A percentile compares a stretch with the other conserved stretches of the same genome.
Conservation (phyloP, 495 filamentous ascomycete species). For the Elasticomyces elasticus region DNA sequence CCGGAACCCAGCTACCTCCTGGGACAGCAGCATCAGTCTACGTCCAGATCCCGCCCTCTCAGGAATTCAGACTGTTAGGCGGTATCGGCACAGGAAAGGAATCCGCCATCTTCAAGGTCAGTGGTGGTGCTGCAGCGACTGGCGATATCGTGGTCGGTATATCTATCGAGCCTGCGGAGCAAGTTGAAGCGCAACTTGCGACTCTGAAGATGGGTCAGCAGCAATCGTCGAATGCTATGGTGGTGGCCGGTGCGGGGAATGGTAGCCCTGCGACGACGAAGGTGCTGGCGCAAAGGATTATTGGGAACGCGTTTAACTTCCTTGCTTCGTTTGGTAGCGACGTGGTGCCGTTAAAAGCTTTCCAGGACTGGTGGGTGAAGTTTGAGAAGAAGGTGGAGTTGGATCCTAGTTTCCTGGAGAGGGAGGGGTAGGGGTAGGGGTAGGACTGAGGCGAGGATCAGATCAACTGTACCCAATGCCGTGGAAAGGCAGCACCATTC, state of each 20-base stretch:
- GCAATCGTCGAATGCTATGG: slow-evolving; percentile 29
- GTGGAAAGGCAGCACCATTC: too few species aligned
- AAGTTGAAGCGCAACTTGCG: slow-evolving; percentile 58
- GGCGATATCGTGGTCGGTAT: slow-evolving; percentile 63
- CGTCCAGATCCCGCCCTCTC: slow-evolving; percentile 51
- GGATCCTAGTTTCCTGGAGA: slow-evolving; percentile 84
- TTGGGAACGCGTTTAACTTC: slow-evolving; percentile 96
- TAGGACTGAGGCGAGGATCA: too few species aligned
- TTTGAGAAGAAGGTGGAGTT: slow-evolving; percentile 81
- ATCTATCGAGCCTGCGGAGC: slow-evolving; percentile 63
- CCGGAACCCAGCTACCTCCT: slow-evolving; percentile 60
- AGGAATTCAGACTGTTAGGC: slow-evolving; percentile 69
- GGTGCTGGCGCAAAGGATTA: slow-evolving; percentile 80
- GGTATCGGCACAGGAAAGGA: slow-evolving; percentile 82
- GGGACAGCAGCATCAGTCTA: slow-evolving; percentile 83
- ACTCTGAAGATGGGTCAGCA: slow-evolving; percentile 40
- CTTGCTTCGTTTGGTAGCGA: slow-evolving; percentile 81
- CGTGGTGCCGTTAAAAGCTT: slow-evolving; percentile 78
- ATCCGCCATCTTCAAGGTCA: slow-evolving; percentile 73
- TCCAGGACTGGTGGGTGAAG: slow-evolving; percentile 95
- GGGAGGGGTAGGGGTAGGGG: slow-evolving; percentile 41
- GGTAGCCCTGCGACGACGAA: slow-evolving; percentile 46
- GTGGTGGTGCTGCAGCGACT: slow-evolving; percentile 2
- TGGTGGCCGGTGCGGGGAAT: slow-evolving; percentile 23
- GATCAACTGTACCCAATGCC: too few species aligned